Conservation (phyloP, 805 yeast genomes). For the Pichia cephalocereana region DNA sequence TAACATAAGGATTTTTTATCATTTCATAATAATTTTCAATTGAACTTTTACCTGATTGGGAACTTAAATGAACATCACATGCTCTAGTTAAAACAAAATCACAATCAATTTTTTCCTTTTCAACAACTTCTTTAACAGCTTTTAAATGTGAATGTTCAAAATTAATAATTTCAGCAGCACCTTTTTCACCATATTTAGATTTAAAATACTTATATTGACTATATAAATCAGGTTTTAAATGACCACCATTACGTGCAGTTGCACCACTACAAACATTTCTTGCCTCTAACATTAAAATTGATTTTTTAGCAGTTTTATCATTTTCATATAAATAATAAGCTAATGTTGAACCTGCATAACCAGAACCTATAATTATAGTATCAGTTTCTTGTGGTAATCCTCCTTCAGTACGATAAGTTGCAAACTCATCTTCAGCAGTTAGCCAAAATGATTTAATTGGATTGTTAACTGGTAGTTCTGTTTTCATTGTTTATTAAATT, state of each 20-base stretch:
- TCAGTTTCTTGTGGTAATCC: slow-evolving; percentile 31
- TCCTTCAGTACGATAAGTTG: slow-evolving; percentile 10
- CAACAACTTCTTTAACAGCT: slow-evolving; percentile 26
- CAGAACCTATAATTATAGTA: slow-evolving; percentile 34
- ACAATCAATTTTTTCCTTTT: slow-evolving; percentile 25
- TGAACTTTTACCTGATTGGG: slow-evolving; percentile 10
- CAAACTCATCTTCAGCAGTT: slow-evolving; percentile 14
- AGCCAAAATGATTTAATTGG: slow-evolving; percentile 18
- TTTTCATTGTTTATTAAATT: neutral
- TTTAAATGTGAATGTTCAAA: slow-evolving; percentile 30
- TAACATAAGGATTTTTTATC: slow-evolving; percentile 2
- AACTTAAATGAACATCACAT: slow-evolving; percentile 21
- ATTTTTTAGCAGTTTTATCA: slow-evolving; percentile 5
- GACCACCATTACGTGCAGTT: slow-evolving; percentile 43
- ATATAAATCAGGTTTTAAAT: slow-evolving; percentile 30
- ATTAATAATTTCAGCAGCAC: slow-evolving; percentile 29
- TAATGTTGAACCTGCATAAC: slow-evolving; percentile 34
- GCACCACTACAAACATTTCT: slow-evolving; percentile 33
- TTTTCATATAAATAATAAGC: slow-evolving; percentile 26
- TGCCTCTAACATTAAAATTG: slow-evolving; percentile 31
- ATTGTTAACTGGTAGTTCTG: slow-evolving; percentile 13
- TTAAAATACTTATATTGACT: slow-evolving; percentile 10
- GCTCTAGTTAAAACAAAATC: slow-evolving; percentile 24
- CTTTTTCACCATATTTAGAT: slow-evolving; percentile 17
- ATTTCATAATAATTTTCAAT: slow-evolving; percentile 19